phyloP scores from a whole-genome alignment of 2,329 filamentous ascomycete genomes.

The Trichoderma oligosporum region DNA sequence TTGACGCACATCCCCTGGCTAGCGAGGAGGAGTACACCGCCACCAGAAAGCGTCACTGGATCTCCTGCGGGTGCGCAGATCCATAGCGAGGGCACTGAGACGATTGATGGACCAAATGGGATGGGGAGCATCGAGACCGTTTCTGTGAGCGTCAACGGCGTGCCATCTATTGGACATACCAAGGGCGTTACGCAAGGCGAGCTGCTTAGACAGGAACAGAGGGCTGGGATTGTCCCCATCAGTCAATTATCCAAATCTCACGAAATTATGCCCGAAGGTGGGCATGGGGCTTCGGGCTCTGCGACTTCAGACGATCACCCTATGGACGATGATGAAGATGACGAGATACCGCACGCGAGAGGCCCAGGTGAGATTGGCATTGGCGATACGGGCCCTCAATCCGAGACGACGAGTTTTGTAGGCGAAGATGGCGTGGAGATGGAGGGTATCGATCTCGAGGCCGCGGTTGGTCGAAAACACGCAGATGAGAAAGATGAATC shows the following conservation, averaged over 20 bases:
- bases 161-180: conserved; percentile 49
- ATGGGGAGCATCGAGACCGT: conserved; percentile 78
- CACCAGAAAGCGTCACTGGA: conserved; percentile 30
- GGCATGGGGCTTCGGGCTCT: conserved; percentile 28
- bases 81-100: conserved; percentile 72
- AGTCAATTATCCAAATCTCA: conserved; percentile 52
- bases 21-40: conserved; percentile 36
- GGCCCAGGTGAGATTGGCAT: conserved; percentile 83
- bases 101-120: conserved; percentile 76
- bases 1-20: conserved; percentile 95
- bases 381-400: conserved; percentile 78
- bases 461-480: conserved; percentile 55
- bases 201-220: conserved; percentile 79
- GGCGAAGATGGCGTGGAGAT: conserved; percentile 45
- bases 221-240: conserved; percentile 71
- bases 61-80: conserved; percentile 37
- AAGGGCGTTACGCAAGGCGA: conserved; percentile 76
- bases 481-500: conserved; percentile 30
- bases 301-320: conserved; percentile 31
- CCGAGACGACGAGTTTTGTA: conserved; percentile 38
- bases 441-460: conserved; percentile 57
- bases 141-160: conserved; percentile 68
- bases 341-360: conserved; percentile 73
- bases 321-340: conserved; percentile 44
- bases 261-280: conserved; percentile 29